Evolutionary conservation across 1,284 basidiomycete genomes (phyloP), one percentile per base, ranked within the genome.

Genomic region (Xerocomus minutiporus): DNA sequence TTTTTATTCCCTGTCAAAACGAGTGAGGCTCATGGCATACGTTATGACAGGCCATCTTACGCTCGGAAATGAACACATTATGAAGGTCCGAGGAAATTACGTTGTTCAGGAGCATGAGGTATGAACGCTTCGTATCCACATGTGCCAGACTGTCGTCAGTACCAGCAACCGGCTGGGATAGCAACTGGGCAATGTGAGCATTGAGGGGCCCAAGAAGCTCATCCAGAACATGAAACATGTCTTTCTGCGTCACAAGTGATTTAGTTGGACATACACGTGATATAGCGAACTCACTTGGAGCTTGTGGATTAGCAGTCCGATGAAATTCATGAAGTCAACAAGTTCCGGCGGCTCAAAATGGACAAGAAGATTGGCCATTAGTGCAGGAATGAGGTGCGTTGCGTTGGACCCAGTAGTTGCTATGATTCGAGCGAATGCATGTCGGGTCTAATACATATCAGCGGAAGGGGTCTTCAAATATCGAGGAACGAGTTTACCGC

Each of bases 311-410:
- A 99, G 75, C 20, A 97, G 76, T 8, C 86, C 86, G 52, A 99
- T 87, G 75, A 99, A 99, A 66, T 87, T 88, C 77, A 99, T 86
- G 65, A 99, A 97, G 66, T 99, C 97, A 41, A 91, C 86, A 55
- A 99, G 75, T 71, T 99, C 97, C 8, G 86, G 83, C 1, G 93
- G 87, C 59, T 96, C 94, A 59, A 97, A 94, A 63, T 97, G 91
- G 6, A 86, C 81, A 46, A 99, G 81, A 28, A 99, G 82, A 64
- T 90, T 88, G 42, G 84, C 79, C 82, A 98, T 97, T 48, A 99
- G 74, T 23, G 85, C 75, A 6, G 93, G 91, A 48, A 97, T 91
- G 61, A 86, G 85, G 58, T 83, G 80, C 0, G 87, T 88, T 54
- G 93, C 84, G 47, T 84, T 86, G 5, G 89, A 85, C 20, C 94